These are phyloP conservation scores for Alternaria novae-zelandiae DNA, from an alignment of 2,329 filamentous ascomycete genomes.

Conservation along the genomic window DNA sequence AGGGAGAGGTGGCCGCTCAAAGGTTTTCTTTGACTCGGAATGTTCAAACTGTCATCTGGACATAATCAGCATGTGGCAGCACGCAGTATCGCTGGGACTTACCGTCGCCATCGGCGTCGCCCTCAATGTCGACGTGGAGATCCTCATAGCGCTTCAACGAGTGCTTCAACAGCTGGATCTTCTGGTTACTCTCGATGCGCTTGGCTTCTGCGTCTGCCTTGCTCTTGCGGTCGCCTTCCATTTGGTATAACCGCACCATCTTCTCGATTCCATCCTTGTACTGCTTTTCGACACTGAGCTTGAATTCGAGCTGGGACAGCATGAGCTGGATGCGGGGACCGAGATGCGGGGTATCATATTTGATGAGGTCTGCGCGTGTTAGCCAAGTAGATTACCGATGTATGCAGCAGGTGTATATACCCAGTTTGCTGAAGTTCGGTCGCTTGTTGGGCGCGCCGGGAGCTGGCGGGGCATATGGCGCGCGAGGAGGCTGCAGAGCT, in stretches of 20 bases:
- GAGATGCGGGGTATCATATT: constrained; percentile 95
- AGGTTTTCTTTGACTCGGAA: constrained; percentile 94
- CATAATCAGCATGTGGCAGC: constrained; percentile 36
- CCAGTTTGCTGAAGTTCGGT: constrained; percentile 93
- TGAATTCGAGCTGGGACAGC: constrained; percentile 98
- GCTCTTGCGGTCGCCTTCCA: constrained; percentile 97
- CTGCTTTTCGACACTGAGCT: constrained; percentile 97
- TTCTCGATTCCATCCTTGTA: constrained; percentile 99
- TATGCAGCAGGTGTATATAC: constrained; percentile 59
- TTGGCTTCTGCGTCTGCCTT: constrained; percentile 88
- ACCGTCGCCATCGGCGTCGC: constrained; percentile 77
- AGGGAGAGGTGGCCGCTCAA: constrained; percentile 88
- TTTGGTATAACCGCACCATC: constrained; percentile 96
- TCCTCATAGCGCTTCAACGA: constrained; percentile 97
- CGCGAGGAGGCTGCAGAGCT: constrained; percentile 79
- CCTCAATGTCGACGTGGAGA: constrained; percentile 90
- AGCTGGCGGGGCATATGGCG: constrained; percentile 77
- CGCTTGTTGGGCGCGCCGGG: constrained; percentile 72
- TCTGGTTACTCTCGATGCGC: constrained; percentile 94
- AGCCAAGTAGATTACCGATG: background rate
- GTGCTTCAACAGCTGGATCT: constrained; percentile 94
- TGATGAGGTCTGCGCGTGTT: constrained; percentile 79
- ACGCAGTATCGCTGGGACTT: constrained; percentile 42
- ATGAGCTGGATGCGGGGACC: constrained; percentile 98
- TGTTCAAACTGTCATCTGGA: constrained; percentile 92